Evolutionary conservation across 306 rosid genomes (phyloP).

Genomic region (Quercus rubra): DNA sequence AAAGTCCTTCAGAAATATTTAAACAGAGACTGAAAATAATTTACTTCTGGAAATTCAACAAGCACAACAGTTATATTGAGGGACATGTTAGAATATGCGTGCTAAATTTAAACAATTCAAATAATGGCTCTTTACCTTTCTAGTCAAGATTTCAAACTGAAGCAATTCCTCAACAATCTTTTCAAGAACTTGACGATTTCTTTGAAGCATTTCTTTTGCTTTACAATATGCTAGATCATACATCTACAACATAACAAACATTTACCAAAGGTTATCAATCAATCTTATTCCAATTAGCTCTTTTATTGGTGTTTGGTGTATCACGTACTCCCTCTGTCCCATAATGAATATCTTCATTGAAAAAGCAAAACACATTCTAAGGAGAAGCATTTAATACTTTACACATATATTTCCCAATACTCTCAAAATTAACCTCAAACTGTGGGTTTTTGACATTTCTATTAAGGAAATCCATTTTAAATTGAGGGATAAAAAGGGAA

Average conservation of each 20-base stretch:
- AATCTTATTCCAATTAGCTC: not conserved
- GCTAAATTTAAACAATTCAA: conserved; percentile 4
- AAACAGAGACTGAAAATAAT: not conserved
- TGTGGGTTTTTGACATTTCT: not conserved
- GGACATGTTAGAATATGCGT: conserved; percentile 12
- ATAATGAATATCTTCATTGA: not conserved
- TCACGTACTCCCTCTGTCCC: not conserved
- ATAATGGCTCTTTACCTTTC: conserved; percentile 52
- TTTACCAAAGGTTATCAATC: not conserved
- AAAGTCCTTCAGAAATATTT: not conserved
- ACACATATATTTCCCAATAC: not conserved
- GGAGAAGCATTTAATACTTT: not conserved
- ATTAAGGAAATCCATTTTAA: no score
- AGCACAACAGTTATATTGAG: not conserved
- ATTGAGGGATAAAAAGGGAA: no score
- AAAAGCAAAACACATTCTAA: not conserved
- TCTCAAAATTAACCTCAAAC: not conserved
- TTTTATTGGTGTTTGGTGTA: not conserved
- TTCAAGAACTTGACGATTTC: conserved; percentile 72
- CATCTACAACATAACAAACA: conserved; percentile 42
- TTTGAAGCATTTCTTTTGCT: conserved; percentile 75
- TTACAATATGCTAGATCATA: conserved; percentile 83
- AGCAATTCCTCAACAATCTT: conserved; percentile 82
- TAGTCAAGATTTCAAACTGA: conserved; percentile 83
- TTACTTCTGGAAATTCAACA: not conserved